phyloP scores from a whole-genome alignment of 352 stramenopile genomes.

The Blastocystis sp. region DNA sequence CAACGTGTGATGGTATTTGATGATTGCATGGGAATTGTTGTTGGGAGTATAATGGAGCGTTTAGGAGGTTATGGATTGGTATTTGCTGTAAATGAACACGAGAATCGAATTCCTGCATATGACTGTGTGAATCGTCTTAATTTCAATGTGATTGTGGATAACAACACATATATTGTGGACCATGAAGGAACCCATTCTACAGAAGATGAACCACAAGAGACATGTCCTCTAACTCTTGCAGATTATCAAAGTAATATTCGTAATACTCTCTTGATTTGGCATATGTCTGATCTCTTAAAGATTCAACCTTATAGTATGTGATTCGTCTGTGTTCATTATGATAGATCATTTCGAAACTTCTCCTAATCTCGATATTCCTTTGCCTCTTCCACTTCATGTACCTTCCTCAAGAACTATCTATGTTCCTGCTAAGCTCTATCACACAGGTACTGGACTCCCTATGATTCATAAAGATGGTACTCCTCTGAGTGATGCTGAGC shows the following conservation, averaged over 20 bases:
- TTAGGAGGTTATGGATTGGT: slow-evolving; percentile 59
- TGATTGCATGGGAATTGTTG: slow-evolving; percentile 63
- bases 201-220: neutral
- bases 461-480: slow-evolving; percentile 42
- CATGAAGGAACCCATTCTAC: neutral
- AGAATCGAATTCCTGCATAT: slow-evolving; percentile 41
- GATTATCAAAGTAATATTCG: slow-evolving; percentile 40
- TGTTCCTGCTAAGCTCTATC: neutral
- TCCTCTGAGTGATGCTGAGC: neutral
- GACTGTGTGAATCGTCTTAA: slow-evolving; percentile 56
- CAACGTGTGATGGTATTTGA: slow-evolving; percentile 62
- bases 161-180: slow-evolving; percentile 9
- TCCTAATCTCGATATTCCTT: neutral
- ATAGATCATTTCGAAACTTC: neutral
- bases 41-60: slow-evolving; percentile 60
- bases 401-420: neutral
- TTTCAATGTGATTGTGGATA: slow-evolving; percentile 26
- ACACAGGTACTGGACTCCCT: neutral
- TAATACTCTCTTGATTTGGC: slow-evolving; percentile 49
- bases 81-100: slow-evolving; percentile 49
- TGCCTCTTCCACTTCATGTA: slow-evolving; percentile 6
- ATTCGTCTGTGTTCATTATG: neutral
- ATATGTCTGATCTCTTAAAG: slow-evolving; percentile 32
- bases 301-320: neutral
- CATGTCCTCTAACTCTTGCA: neutral